A percentile compares a stretch with the other conserved stretches of the same genome.
phyloP scores from a whole-genome alignment of 2,329 filamentous ascomycete species.

The Leptographium procerum region DNA sequence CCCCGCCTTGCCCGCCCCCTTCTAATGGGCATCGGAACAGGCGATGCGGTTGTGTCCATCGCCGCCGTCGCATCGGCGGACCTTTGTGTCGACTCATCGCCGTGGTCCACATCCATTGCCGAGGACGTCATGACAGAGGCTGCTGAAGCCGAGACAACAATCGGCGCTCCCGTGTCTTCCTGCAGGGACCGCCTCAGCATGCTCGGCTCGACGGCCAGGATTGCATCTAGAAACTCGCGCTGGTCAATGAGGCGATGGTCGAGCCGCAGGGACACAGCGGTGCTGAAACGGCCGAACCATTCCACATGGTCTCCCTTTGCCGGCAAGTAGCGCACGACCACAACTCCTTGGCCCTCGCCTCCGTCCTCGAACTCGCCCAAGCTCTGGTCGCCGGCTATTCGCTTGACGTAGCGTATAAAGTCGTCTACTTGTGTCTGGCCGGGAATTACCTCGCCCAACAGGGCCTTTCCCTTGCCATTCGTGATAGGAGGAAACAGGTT shows the following conservation, averaged over 20 bases:
- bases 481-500: constrained; percentile 65
- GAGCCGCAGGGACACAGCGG: constrained; percentile 56
- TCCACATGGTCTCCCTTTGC: constrained; percentile 40
- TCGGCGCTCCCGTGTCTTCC: constrained; percentile 23
- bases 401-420: constrained; percentile 66
- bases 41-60: not conserved
- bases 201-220: constrained; percentile 67
- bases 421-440: constrained; percentile 60
- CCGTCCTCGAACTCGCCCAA: constrained; percentile 52
- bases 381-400: constrained; percentile 62
- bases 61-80: constrained; percentile 11
- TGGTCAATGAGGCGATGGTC: constrained; percentile 80
- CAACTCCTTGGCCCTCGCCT: constrained; percentile 57
- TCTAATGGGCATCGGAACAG: not conserved
- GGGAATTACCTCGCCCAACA: constrained; percentile 51
- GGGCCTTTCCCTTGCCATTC: constrained; percentile 70
- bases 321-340: constrained; percentile 63
- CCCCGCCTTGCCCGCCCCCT: constrained; percentile 5
- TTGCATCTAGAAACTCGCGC: constrained; percentile 83
- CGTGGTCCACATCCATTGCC: constrained; percentile 17
- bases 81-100: constrained; percentile 14
- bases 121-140: not conserved
- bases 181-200: constrained; percentile 59
- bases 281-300: constrained; percentile 63
- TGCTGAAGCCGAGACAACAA: not conserved